phyloP scores from a whole-genome alignment of 2,329 filamentous ascomycete genomes.

The Thielaviopsis euricoi region DNA sequence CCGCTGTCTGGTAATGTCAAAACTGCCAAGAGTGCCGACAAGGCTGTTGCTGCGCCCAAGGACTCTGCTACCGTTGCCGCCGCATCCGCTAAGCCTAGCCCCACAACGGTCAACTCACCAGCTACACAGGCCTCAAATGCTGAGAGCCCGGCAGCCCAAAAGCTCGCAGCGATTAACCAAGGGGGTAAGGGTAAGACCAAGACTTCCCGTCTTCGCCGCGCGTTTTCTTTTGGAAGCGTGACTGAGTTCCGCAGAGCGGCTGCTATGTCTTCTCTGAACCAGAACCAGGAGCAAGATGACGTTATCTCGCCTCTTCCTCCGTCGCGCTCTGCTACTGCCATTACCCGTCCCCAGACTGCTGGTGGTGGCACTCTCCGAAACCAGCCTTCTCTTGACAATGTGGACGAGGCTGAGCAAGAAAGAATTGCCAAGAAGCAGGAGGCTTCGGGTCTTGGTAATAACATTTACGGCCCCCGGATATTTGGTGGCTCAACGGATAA shows the following conservation, averaged over 20 bases:
- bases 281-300: slow-evolving; percentile 19
- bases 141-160: slow-evolving; percentile 61
- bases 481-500: slow-evolving; percentile 92
- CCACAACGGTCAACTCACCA: neutral
- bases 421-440: slow-evolving; percentile 88
- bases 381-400: slow-evolving; percentile 42
- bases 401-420: slow-evolving; percentile 73
- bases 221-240: slow-evolving; percentile 92
- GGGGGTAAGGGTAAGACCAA: slow-evolving; percentile 67
- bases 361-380: slow-evolving; percentile 40
- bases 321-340: slow-evolving; percentile 17
- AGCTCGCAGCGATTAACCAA: slow-evolving; percentile 73
- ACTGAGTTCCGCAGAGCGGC: slow-evolving; percentile 71
- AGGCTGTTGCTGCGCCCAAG: slow-evolving; percentile 25
- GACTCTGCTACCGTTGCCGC: slow-evolving; percentile 17
- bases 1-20: slow-evolving; percentile 56
- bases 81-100: slow-evolving; percentile 18
- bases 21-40: slow-evolving; percentile 37
- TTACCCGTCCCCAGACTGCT: slow-evolving; percentile 11
- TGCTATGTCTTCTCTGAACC: slow-evolving; percentile 36
- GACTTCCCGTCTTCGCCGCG: slow-evolving; percentile 68
- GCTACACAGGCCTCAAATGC: slow-evolving; percentile 16
- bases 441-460: slow-evolving; percentile 76
- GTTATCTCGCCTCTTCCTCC: slow-evolving; percentile 8
- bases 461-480: slow-evolving; percentile 77